These are phyloP conservation scores for Heterobasidion parviporum DNA, from an alignment of 1,284 basidiomycete species.

Conservation along the genomic window DNA sequence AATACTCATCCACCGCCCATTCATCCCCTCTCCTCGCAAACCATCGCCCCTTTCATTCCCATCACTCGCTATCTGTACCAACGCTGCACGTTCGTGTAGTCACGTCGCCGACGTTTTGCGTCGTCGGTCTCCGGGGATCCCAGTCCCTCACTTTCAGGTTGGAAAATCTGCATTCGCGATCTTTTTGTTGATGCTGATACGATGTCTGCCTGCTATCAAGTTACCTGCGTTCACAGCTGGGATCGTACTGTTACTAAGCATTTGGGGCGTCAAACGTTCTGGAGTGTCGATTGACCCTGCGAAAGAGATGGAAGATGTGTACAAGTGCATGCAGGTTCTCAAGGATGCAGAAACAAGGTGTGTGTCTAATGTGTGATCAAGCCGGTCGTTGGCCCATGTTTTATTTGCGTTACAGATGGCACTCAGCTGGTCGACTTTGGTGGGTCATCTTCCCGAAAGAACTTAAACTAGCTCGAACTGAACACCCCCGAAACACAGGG, in stretches of 20 bases:
- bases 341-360: conserved; percentile 43
- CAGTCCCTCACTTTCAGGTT: conserved; percentile 19
- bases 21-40: conserved; percentile 45
- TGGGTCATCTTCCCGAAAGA: background rate
- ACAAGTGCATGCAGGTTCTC: conserved; percentile 60
- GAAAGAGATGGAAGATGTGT: conserved; percentile 63
- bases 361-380: conserved; percentile 7
- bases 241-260: conserved; percentile 63
- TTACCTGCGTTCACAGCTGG: conserved; percentile 53
- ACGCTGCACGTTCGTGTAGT: conserved; percentile 49
- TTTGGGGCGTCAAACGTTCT: conserved; percentile 65
- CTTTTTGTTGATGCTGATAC: background rate
- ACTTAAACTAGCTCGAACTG: background rate
- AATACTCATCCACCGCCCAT: conserved; percentile 55
- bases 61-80: conserved; percentile 57
- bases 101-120: conserved; percentile 42
- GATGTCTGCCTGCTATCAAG: conserved; percentile 11
- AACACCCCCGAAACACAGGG: background rate
- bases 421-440: conserved; percentile 22
- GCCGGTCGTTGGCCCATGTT: background rate
- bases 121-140: conserved; percentile 15
- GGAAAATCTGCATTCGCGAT: background rate
- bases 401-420: conserved; percentile 27
- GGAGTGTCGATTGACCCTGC: conserved; percentile 44
- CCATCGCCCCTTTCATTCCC: conserved; percentile 38